Evolutionary conservation across 176 grass and related monocot genomes (phyloP).

Genomic region (Alopecurus myosuroides): DNA sequence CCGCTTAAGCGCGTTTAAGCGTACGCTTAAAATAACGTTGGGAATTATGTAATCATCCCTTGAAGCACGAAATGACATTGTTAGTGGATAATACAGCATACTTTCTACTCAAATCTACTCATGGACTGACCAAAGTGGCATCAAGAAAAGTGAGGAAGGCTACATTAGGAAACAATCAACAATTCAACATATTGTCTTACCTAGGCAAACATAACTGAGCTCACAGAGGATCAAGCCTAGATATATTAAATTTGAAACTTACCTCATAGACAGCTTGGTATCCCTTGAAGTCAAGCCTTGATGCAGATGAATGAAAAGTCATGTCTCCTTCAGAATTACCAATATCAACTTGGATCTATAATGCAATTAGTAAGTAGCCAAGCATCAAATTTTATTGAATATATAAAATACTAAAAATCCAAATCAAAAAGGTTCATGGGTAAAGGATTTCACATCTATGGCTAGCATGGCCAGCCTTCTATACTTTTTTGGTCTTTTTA

Average conservation of each 20-base stretch:
- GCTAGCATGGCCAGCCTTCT: neutral
- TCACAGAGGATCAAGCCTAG: constrained; percentile 2
- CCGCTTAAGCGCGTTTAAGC: too few species aligned
- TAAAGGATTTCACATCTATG: neutral
- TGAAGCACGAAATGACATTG: constrained; percentile 3
- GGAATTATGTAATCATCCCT: neutral
- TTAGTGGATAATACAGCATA: neutral
- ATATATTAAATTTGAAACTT: constrained; percentile 19
- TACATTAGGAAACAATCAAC: neutral
- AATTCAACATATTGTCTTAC: constrained; percentile 9
- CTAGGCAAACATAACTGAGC: neutral
- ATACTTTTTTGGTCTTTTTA: neutral
- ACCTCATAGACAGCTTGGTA: constrained; percentile 85
- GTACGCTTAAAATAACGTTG: too few species aligned
- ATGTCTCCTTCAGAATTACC: constrained; percentile 54
- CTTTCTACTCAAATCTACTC: constrained; percentile 3
- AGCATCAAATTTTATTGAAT: constrained; percentile 1
- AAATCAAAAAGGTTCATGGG: neutral
- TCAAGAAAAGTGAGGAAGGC: neutral
- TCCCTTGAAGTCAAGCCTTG: constrained; percentile 72
- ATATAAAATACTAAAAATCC: neutral
- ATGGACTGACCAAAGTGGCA: neutral
- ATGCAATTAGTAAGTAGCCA: constrained; percentile 13
- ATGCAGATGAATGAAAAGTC: constrained; percentile 63
- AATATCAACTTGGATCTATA: constrained; percentile 94